These are phyloP conservation scores for Mycosphaerella sp. DNA, from an alignment of 2,329 filamentous ascomycete genomes.

Conservation along the genomic window DNA sequence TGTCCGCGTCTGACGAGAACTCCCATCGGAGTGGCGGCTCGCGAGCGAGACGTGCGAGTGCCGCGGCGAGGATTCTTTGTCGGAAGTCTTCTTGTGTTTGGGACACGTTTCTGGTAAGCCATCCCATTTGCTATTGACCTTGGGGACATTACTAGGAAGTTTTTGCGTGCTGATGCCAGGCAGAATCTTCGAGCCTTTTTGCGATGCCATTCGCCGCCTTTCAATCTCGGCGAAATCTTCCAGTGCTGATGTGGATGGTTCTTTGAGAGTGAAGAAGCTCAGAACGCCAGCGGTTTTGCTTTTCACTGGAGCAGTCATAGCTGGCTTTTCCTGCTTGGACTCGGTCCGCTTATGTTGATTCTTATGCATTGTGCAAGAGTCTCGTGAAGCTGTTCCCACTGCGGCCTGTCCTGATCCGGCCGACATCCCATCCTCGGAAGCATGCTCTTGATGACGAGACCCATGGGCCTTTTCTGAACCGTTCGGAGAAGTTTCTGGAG, in stretches of 20 bases:
- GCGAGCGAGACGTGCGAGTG: not conserved
- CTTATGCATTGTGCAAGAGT: not conserved
- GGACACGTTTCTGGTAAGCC: slow-evolving; percentile 41
- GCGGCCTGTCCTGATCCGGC: not conserved
- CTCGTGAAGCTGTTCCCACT: not conserved
- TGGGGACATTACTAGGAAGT: slow-evolving; percentile 46
- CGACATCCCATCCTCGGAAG: slow-evolving; percentile 1
- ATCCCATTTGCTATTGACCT: slow-evolving; percentile 51
- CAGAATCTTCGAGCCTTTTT: slow-evolving; percentile 32
- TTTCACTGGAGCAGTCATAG: slow-evolving; percentile 19
- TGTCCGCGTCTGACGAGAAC: not conserved
- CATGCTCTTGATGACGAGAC: slow-evolving; percentile 4
- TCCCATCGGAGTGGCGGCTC: not conserved
- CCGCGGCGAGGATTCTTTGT: not conserved
- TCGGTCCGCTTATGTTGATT: not conserved
- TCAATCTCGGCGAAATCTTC: slow-evolving; percentile 41
- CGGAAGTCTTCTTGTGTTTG: slow-evolving; percentile 30
- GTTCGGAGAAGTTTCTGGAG: not conserved
- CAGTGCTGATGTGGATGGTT: slow-evolving; percentile 44
- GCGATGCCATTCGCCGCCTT: slow-evolving; percentile 28
- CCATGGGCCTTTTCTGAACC: not conserved
- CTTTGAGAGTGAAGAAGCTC: slow-evolving; percentile 45
- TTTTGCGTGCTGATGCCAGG: slow-evolving; percentile 41
- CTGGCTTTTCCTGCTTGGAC: not conserved
- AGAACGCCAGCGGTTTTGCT: slow-evolving; percentile 38